A percentile compares a stretch with the other conserved stretches of the same genome.
Evolutionary conservation across 2,329 filamentous ascomycete genomes (phyloP).

Genomic region (Fusarium burgessii): DNA sequence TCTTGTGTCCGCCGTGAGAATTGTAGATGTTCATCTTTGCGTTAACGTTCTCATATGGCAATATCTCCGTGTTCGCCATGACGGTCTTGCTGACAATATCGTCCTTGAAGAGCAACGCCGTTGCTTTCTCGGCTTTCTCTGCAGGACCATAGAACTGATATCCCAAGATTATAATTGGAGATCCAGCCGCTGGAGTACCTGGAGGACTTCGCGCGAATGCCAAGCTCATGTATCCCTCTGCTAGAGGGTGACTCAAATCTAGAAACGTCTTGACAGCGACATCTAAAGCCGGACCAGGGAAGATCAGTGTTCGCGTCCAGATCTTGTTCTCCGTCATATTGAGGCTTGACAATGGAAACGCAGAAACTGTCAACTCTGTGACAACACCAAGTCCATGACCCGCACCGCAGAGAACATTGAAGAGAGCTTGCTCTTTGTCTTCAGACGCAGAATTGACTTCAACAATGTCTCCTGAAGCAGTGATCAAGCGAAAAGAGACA

Average conservation of each 20-base stretch:
- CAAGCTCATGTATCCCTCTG: slow-evolving; percentile 35
- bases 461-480: slow-evolving; percentile 25
- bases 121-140: slow-evolving; percentile 41
- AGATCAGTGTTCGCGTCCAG: slow-evolving; percentile 50
- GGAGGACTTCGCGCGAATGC: slow-evolving; percentile 49
- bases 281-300: slow-evolving; percentile 41
- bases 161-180: slow-evolving; percentile 47
- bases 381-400: slow-evolving; percentile 53
- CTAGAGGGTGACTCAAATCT: slow-evolving; percentile 28
- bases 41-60: slow-evolving; percentile 42
- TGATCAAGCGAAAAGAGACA: slow-evolving; percentile 47
- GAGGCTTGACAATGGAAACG: slow-evolving; percentile 43
- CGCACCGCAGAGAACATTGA: slow-evolving; percentile 50
- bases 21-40: slow-evolving; percentile 40
- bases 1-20: slow-evolving; percentile 49
- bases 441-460: slow-evolving; percentile 28
- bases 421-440: slow-evolving; percentile 45
- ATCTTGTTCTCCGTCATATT: slow-evolving; percentile 47
- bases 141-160: slow-evolving; percentile 43
- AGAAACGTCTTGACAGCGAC: slow-evolving; percentile 41
- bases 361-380: slow-evolving; percentile 44
- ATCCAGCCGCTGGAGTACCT: slow-evolving; percentile 44
- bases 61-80: slow-evolving; percentile 37
- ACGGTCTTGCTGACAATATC: slow-evolving; percentile 38
- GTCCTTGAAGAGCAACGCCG: slow-evolving; percentile 28